A percentile compares a stretch with the other conserved stretches of the same genome.
Conservation (phyloP, 805 yeast species). For the Teunomyces pallodes region DNA sequence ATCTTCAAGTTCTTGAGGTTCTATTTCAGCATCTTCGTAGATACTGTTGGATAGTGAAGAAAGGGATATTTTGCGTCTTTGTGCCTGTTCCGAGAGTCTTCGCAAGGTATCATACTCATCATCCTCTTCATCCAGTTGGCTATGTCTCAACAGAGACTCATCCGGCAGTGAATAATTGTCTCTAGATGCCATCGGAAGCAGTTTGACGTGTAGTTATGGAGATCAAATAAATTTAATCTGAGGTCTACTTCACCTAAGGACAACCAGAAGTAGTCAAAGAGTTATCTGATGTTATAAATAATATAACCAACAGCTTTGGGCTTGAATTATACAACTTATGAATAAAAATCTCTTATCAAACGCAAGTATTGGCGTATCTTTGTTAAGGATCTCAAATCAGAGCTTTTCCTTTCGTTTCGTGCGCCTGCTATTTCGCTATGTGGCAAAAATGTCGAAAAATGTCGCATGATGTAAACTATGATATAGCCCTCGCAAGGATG, state of each 20-base stretch:
- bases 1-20: conserved; percentile 11
- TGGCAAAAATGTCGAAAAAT: not conserved
- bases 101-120: conserved; percentile 26
- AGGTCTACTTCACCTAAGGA: not conserved
- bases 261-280: not conserved
- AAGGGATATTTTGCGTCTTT: conserved; percentile 19
- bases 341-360: not conserved
- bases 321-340: not conserved
- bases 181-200: not conserved
- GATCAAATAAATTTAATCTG: not conserved
- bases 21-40: conserved; percentile 10
- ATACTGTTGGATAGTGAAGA: conserved; percentile 11
- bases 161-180: not conserved
- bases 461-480: not conserved
- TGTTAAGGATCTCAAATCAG: not conserved
- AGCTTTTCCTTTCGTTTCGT: not conserved
- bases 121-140: conserved; percentile 16
- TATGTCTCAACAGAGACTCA: not conserved
- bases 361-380: not conserved
- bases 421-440: not conserved
- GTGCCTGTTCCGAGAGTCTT: conserved; percentile 39
- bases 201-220: not conserved
- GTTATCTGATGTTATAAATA: not conserved
- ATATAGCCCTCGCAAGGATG: too few species aligned
- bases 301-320: not conserved